Conservation (phyloP, 495 filamentous ascomycete genomes). For the Xylaria acuta region DNA sequence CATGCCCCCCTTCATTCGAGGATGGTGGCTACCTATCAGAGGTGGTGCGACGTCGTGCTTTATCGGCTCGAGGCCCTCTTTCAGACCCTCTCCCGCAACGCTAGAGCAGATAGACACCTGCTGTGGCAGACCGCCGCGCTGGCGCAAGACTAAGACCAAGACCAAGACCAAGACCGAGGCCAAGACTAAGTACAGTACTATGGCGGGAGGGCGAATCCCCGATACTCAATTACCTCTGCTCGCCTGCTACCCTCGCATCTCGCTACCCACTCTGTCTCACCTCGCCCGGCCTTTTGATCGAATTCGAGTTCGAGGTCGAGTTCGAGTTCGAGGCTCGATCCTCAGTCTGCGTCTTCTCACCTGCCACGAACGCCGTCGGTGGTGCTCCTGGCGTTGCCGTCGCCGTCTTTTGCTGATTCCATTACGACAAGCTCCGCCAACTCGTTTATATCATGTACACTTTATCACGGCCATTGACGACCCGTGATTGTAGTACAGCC, state of each 20-base stretch:
- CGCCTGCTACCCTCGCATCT: constrained; percentile 26
- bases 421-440: constrained; percentile 17
- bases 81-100: constrained; percentile 22
- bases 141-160: background rate
- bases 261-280: constrained; percentile 26
- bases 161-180: background rate
- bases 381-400: constrained; percentile 8
- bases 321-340: background rate
- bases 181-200: background rate
- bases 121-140: constrained; percentile 18
- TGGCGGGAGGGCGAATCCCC: constrained; percentile 8
- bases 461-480: constrained; percentile 17
- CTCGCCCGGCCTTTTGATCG: constrained; percentile 18
- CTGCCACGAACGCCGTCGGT: background rate
- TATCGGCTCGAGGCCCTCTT: constrained; percentile 24
- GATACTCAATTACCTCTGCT: background rate
- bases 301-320: constrained; percentile 6
- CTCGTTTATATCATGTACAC: constrained; percentile 32
- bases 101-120: constrained; percentile 3
- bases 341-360: constrained; percentile 9
- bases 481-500: constrained; percentile 7
- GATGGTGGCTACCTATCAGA: constrained; percentile 18
- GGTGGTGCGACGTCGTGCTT: constrained; percentile 21
- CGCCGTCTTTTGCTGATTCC: constrained; percentile 12
- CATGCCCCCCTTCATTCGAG: constrained; percentile 11